Conservation (phyloP, 495 filamentous ascomycete genomes). For the Trichoderma asperelloides region DNA sequence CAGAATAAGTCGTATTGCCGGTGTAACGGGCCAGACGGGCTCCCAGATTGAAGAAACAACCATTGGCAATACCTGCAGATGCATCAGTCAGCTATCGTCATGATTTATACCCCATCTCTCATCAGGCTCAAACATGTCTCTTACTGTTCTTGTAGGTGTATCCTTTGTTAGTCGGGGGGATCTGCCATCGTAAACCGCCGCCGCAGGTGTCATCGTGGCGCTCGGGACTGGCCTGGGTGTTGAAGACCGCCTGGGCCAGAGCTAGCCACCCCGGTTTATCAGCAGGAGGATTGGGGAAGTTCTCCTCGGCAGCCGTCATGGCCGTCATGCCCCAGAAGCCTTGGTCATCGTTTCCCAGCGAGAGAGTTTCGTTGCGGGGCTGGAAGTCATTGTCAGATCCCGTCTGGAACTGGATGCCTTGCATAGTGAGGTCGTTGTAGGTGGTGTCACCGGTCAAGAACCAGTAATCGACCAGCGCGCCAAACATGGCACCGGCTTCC, state of each 20-base stretch:
- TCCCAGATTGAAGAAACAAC: slow-evolving; percentile 78
- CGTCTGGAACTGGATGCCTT: slow-evolving; percentile 61
- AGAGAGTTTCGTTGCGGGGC: slow-evolving; percentile 61
- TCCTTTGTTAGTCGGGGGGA: slow-evolving; percentile 64
- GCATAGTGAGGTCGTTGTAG: slow-evolving; percentile 54
- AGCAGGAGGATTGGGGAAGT: slow-evolving; percentile 52
- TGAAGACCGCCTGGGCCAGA: slow-evolving; percentile 71
- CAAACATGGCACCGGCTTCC: slow-evolving; percentile 69
- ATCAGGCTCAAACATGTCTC: slow-evolving; percentile 4
- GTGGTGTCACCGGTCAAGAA: slow-evolving; percentile 59
- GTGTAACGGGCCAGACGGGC: slow-evolving; percentile 72
- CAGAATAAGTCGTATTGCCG: slow-evolving; percentile 64
- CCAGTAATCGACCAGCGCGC: slow-evolving; percentile 71
- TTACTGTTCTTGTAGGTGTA: slow-evolving; percentile 84
- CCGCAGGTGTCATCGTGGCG: slow-evolving; percentile 57
- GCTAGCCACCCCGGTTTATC: slow-evolving; percentile 60
- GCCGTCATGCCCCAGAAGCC: slow-evolving; percentile 67
- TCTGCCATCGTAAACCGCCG: slow-evolving; percentile 81
- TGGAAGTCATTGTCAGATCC: slow-evolving; percentile 60
- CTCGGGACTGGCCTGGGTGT: slow-evolving; percentile 47
- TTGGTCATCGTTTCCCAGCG: slow-evolving; percentile 80
- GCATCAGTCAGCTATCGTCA: slow-evolving; percentile 14
- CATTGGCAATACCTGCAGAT: slow-evolving; percentile 56
- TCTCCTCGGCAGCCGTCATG: slow-evolving; percentile 64
- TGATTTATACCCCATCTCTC: background rate